Evolutionary conservation across 2,329 filamentous ascomycete species (phyloP).

Genomic region (Didymella segeticola): DNA sequence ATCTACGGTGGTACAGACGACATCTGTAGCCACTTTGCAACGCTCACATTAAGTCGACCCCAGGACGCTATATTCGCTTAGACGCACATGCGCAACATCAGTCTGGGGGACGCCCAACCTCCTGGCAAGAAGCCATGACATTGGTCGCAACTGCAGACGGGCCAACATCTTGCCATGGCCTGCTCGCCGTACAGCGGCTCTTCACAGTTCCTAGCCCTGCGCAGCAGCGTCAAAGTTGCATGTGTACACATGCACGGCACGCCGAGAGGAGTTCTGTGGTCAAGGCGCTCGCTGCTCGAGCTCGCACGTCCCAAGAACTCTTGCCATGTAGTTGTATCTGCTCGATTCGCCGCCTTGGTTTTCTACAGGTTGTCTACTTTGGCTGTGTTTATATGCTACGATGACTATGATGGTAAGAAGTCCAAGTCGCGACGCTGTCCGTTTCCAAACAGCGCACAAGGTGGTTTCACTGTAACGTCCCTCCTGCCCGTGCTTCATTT

Average conservation of each 20-base stretch:
- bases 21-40: constrained; percentile 13
- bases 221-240: constrained; percentile 1
- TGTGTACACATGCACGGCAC: not conserved
- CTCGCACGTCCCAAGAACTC: not conserved
- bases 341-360: not conserved
- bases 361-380: not conserved
- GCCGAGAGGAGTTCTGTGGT: not conserved
- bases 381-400: not conserved
- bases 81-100: constrained; percentile 20
- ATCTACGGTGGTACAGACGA: constrained; percentile 13
- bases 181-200: constrained; percentile 1
- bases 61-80: constrained; percentile 23
- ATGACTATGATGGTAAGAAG: not conserved
- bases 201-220: not conserved
- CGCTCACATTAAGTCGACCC: constrained; percentile 11
- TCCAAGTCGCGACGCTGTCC: constrained; percentile 1
- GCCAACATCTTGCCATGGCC: not conserved
- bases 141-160: constrained; percentile 1
- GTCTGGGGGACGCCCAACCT: constrained; percentile 13
- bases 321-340: not conserved
- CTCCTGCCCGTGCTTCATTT: not conserved
- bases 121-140: constrained; percentile 5
- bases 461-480: not conserved
- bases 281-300: constrained; percentile 2
- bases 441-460: constrained; percentile 9